Conservation (phyloP, 129 eudicot genomes). For the Chrysanthemum lavandulifolium region DNA sequence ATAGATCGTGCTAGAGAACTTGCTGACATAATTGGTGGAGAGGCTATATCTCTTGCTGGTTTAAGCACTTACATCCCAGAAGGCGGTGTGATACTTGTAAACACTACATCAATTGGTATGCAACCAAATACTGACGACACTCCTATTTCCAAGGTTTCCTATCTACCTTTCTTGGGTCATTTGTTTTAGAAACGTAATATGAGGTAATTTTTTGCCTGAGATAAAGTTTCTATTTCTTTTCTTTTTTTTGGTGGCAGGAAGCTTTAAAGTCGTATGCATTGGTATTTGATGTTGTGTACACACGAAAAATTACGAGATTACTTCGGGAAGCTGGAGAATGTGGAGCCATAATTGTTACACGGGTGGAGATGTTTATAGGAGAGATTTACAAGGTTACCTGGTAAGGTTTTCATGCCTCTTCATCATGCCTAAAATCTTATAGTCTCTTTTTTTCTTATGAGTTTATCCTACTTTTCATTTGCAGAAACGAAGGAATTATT, state of each 20-base stretch:
- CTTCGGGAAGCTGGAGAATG: conserved; percentile 75
- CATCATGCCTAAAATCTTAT: conserved; percentile 3
- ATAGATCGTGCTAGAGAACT: too few relatives aligned
- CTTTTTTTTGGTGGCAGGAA: conserved; percentile 44
- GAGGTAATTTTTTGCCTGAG: neutral
- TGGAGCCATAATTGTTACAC: conserved; percentile 74
- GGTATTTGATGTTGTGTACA: conserved; percentile 91
- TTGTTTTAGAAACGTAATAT: neutral
- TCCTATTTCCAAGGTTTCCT: too few relatives aligned
- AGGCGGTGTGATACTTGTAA: too few relatives aligned
- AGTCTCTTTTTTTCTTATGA: neutral
- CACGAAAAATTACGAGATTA: conserved; percentile 90
- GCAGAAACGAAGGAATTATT: too few relatives aligned
- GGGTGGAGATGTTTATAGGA: conserved; percentile 90
- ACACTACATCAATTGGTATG: too few relatives aligned
- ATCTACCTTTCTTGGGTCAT: conserved; percentile 9
- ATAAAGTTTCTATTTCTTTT: neutral
- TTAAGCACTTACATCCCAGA: too few relatives aligned
- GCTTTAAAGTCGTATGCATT: conserved; percentile 67
- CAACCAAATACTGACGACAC: too few relatives aligned
- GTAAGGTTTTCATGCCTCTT: conserved; percentile 32
- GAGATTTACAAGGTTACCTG: conserved; percentile 93
- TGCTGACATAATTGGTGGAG: too few relatives aligned
- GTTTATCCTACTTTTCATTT: too few relatives aligned
- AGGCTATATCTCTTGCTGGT: too few relatives aligned